These are phyloP conservation scores for Xylaria sp. DNA, from an alignment of 2,329 filamentous ascomycete species.

Conservation along the genomic window DNA sequence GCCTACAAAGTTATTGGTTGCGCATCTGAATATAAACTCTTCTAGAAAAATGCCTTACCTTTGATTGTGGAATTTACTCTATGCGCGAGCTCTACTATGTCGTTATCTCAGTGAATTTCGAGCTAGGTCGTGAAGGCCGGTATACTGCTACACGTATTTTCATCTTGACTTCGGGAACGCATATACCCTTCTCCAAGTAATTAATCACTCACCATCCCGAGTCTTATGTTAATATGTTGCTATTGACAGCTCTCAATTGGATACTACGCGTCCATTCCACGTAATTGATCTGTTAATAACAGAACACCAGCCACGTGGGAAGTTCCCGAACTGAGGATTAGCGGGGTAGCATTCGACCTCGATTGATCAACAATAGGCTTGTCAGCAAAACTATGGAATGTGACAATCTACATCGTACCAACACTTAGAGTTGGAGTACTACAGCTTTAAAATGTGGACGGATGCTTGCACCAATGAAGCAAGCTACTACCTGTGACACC, in stretches of 20 bases:
- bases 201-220: background rate
- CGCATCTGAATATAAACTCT: conserved; percentile 26
- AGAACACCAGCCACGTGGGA: background rate
- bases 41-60: conserved; percentile 5
- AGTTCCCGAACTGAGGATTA: background rate
- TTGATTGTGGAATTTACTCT: background rate
- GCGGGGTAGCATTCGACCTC: background rate
- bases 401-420: background rate
- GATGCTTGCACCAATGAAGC: too few relatives aligned
- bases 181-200: background rate
- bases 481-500: too few relatives aligned
- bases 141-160: background rate
- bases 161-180: too few relatives aligned
- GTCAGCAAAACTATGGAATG: background rate
- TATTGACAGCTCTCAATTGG: too few relatives aligned
- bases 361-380: background rate
- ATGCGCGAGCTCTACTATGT: background rate
- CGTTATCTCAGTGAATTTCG: background rate
- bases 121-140: background rate
- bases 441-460: background rate
- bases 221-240: background rate
- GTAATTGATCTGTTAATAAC: background rate
- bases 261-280: too few relatives aligned
- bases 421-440: background rate
- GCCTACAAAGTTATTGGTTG: conserved; percentile 14